Conservation (phyloP, 2,329 filamentous ascomycete species). For the Colletotrichum lindemuthianum region DNA sequence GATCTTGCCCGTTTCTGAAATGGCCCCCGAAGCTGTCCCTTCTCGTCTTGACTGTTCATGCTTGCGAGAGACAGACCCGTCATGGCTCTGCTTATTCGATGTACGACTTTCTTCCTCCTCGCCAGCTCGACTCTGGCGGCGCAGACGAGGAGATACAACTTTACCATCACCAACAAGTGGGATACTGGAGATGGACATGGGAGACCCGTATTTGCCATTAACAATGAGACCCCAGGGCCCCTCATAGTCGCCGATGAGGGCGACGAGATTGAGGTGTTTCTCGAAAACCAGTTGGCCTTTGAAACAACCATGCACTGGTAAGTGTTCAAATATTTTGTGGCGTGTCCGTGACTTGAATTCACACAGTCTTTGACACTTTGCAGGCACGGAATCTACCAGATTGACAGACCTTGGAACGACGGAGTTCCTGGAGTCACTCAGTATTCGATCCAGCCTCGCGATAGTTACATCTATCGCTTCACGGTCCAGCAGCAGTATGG, state of each 20-base stretch:
- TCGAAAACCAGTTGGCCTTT: conserved; percentile 29
- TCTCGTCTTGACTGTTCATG: neutral
- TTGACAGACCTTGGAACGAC: conserved; percentile 31
- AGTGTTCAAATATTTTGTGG: neutral
- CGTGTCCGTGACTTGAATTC: neutral
- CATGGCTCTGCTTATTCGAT: conserved; percentile 9
- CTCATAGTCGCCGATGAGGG: conserved; percentile 32
- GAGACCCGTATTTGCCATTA: conserved; percentile 28
- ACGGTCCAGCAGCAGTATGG: conserved; percentile 26
- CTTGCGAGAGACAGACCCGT: neutral
- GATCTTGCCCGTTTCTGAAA: too few species aligned
- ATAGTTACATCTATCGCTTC: conserved; percentile 27
- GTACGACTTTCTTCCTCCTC: conserved; percentile 9
- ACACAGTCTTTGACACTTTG: neutral
- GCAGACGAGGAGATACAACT: conserved; percentile 26
- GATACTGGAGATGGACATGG: conserved; percentile 22
- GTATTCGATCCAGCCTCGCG: conserved; percentile 30
- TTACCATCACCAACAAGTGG: conserved; percentile 31
- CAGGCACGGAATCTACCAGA: conserved; percentile 30
- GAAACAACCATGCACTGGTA: conserved; percentile 33
- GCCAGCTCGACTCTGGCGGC: conserved; percentile 20
- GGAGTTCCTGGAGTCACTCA: conserved; percentile 28
- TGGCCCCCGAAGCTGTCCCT: neutral
- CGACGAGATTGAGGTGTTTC: conserved; percentile 29
- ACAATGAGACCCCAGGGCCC: conserved; percentile 26